Evolutionary conservation across 2,329 filamentous ascomycete genomes (phyloP).

Genomic region (Penicillium olsonii): DNA sequence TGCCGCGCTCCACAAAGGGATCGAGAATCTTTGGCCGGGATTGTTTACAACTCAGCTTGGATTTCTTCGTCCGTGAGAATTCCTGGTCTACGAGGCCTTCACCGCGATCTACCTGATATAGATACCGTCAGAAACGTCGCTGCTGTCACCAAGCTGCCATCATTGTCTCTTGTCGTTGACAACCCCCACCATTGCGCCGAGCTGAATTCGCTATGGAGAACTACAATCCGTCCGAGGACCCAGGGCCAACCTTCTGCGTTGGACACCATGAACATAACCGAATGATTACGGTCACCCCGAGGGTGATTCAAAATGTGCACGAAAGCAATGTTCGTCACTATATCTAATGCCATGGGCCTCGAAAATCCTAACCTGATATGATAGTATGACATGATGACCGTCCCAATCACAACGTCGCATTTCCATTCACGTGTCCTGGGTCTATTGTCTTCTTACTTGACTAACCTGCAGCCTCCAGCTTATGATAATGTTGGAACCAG

Average conservation of each 20-base stretch:
- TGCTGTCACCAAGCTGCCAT: not conserved
- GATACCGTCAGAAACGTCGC: not conserved
- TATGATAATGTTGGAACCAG: constrained; percentile 41
- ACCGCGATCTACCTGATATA: not conserved
- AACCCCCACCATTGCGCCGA: constrained; percentile 5
- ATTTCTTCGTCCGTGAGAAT: not conserved
- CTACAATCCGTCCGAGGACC: constrained; percentile 35
- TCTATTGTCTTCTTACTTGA: constrained; percentile 54
- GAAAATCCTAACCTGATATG: constrained; percentile 8
- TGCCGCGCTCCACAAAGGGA: constrained; percentile 35
- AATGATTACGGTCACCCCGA: constrained; percentile 48
- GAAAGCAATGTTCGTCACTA: constrained; percentile 52
- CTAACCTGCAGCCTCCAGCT: constrained; percentile 41
- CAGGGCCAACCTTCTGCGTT: constrained; percentile 56
- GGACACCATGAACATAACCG: constrained; percentile 63
- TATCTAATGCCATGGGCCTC: not conserved
- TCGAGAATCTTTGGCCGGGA: constrained; percentile 12
- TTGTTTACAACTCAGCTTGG: constrained; percentile 6
- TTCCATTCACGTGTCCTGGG: constrained; percentile 62
- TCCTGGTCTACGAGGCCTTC: not conserved
- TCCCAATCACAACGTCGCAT: constrained; percentile 60
- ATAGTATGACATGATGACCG: constrained; percentile 67
- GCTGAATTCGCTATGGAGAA: constrained; percentile 32
- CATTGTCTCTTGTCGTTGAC: constrained; percentile 1
- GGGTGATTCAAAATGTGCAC: constrained; percentile 57